Evolutionary conservation across 2,329 filamentous ascomycete species (phyloP).

Genomic region (Claviceps capensis): DNA sequence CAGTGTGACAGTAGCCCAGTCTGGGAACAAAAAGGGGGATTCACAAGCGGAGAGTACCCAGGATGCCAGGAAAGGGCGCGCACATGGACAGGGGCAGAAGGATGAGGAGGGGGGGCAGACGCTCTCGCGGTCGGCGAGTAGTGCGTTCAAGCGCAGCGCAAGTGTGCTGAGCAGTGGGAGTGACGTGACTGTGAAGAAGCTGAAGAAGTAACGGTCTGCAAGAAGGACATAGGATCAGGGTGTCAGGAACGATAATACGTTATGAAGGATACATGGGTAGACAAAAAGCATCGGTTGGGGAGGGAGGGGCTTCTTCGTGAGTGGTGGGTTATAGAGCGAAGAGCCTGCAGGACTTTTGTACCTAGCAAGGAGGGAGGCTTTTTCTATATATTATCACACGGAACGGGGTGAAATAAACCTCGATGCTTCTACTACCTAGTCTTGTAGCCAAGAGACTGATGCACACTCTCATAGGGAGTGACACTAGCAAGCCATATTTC

Average conservation of each 20-base stretch:
- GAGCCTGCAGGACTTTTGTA: too few relatives aligned
- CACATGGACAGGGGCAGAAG: background rate
- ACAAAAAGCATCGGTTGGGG: background rate
- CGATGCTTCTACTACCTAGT: too few relatives aligned
- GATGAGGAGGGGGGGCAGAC: conserved; percentile 14
- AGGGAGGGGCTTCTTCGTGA: background rate
- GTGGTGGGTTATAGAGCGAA: background rate
- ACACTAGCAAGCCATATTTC: too few relatives aligned
- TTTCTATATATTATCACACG: too few relatives aligned
- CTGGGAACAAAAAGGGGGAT: conserved; percentile 8
- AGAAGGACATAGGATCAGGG: too few relatives aligned
- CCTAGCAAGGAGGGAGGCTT: too few relatives aligned
- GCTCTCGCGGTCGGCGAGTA: conserved; percentile 22
- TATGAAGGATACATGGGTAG: background rate
- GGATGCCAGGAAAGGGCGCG: background rate
- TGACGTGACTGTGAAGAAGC: conserved; percentile 46
- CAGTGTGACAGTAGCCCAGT: conserved; percentile 2
- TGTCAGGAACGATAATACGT: too few relatives aligned
- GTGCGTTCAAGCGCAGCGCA: conserved; percentile 61
- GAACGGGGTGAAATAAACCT: too few relatives aligned
- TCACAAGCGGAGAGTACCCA: background rate
- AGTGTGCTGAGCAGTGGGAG: conserved; percentile 63
- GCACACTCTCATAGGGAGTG: too few relatives aligned
- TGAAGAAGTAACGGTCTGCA: conserved; percentile 29
- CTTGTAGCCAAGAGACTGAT: too few relatives aligned